Evolutionary conservation across 306 rosid genomes (phyloP).

Genomic region (Mimosa pudica): DNA sequence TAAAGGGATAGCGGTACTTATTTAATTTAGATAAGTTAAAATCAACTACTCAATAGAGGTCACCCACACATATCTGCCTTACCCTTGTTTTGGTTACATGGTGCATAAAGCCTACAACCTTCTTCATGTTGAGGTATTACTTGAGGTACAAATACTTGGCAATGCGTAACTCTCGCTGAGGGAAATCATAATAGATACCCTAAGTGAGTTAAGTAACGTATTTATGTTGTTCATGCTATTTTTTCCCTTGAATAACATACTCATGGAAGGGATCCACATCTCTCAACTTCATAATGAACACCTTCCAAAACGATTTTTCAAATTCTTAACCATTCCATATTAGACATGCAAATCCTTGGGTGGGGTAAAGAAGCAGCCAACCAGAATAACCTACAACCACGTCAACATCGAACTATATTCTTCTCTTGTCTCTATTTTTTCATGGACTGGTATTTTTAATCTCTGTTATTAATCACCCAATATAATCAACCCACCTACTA

Average conservation of each 20-base stretch:
- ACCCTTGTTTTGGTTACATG: too few relatives aligned
- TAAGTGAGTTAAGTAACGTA: not conserved
- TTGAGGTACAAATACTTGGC: too few relatives aligned
- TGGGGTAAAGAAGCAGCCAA: not conserved
- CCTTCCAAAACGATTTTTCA: not conserved
- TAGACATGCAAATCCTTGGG: not conserved
- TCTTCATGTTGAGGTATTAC: too few relatives aligned
- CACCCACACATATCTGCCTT: too few relatives aligned
- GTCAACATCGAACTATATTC: conserved; percentile 43
- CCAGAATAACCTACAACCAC: not conserved
- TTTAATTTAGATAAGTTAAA: too few relatives aligned
- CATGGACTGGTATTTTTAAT: conserved; percentile 18
- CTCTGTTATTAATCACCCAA: conserved; percentile 24
- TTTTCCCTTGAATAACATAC: not conserved
- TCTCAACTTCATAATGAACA: not conserved
- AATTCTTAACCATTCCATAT: conserved; percentile 3
- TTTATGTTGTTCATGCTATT: not conserved
- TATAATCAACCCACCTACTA: conserved; percentile 18
- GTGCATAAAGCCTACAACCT: too few relatives aligned
- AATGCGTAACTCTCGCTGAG: not conserved
- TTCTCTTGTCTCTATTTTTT: conserved; percentile 7
- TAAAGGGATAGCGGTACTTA: too few relatives aligned
- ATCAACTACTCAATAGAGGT: too few relatives aligned
- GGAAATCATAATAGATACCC: not conserved
- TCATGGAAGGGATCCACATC: not conserved